phyloP scores from a whole-genome alignment of 2,329 filamentous ascomycete genomes.

The Aspergillus jensenii region DNA sequence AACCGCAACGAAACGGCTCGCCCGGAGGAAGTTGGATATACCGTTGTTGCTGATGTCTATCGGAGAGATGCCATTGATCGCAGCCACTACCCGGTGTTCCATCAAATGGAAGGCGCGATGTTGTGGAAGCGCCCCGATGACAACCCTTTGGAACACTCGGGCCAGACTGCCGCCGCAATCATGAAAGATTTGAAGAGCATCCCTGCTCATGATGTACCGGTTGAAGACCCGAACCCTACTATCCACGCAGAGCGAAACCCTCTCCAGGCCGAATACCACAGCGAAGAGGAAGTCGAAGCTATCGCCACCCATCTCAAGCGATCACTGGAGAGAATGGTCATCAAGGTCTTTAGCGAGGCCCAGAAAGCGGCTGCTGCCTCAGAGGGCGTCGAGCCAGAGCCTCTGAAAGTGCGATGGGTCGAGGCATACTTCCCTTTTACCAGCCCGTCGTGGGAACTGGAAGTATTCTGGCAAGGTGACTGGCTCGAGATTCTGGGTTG shows the following conservation, averaged over 20 bases:
- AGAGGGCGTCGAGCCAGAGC: constrained; percentile 60
- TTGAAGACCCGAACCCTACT: constrained; percentile 80
- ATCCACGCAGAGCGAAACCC: constrained; percentile 79
- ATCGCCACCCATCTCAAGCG: constrained; percentile 83
- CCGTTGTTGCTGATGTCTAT: constrained; percentile 93
- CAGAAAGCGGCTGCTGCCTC: constrained; percentile 65
- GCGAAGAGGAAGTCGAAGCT: constrained; percentile 74
- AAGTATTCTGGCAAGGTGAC: constrained; percentile 89
- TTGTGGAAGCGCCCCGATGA: constrained; percentile 71
- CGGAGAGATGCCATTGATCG: constrained; percentile 91
- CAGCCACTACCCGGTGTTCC: constrained; percentile 94
- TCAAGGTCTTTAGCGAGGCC: constrained; percentile 81
- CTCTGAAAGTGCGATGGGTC: constrained; percentile 86
- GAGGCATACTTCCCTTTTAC: constrained; percentile 98
- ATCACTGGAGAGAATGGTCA: constrained; percentile 84
- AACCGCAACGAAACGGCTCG: constrained; percentile 38
- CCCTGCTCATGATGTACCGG: constrained; percentile 70
- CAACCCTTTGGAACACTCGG: constrained; percentile 31
- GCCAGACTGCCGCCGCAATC: constrained; percentile 59
- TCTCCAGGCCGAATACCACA: constrained; percentile 71
- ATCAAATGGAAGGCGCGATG: constrained; percentile 95
- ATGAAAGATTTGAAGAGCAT: constrained; percentile 69
- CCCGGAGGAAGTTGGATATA: constrained; percentile 65
- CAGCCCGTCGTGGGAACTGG: constrained; percentile 90
- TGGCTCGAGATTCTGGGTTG: constrained; percentile 97